Conservation (phyloP, 2,329 filamentous ascomycete genomes). For the Pseudogymnoascus sp. region DNA sequence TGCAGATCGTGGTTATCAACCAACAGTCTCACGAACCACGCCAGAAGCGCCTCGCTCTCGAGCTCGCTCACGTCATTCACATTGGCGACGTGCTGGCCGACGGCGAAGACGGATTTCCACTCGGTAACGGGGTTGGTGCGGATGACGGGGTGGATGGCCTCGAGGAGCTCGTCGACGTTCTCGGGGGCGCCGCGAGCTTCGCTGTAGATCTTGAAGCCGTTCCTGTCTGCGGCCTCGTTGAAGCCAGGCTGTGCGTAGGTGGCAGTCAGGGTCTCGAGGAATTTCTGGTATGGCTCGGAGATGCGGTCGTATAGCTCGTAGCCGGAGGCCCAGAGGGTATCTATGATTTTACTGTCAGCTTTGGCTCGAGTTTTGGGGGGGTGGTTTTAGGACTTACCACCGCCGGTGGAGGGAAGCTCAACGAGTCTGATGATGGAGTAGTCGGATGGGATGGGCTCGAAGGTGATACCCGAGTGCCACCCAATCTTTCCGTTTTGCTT, state of each 20-base stretch:
- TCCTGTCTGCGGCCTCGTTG: conserved; percentile 36
- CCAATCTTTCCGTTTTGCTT: conserved; percentile 38
- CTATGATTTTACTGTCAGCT: conserved; percentile 21
- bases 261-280: conserved; percentile 50
- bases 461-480: conserved; percentile 58
- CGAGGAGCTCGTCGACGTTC: conserved; percentile 40
- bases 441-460: conserved; percentile 54
- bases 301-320: conserved; percentile 60
- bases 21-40: conserved; percentile 43
- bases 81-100: conserved; percentile 40
- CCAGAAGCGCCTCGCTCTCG: conserved; percentile 40
- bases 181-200: conserved; percentile 40
- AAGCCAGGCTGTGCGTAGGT: conserved; percentile 44
- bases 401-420: conserved; percentile 24
- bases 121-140: conserved; percentile 50
- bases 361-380: conserved; percentile 24
- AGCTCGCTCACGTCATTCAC: conserved; percentile 42
- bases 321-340: conserved; percentile 58
- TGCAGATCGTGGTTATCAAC: conserved; percentile 49
- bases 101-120: conserved; percentile 46
- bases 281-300: conserved; percentile 44
- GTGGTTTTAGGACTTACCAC: conserved; percentile 26
- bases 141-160: conserved; percentile 45
- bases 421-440: conserved; percentile 40
- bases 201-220: conserved; percentile 38